Conservation (phyloP, 139 green algal genomes). For the Haematococcus lacustris region DNA sequence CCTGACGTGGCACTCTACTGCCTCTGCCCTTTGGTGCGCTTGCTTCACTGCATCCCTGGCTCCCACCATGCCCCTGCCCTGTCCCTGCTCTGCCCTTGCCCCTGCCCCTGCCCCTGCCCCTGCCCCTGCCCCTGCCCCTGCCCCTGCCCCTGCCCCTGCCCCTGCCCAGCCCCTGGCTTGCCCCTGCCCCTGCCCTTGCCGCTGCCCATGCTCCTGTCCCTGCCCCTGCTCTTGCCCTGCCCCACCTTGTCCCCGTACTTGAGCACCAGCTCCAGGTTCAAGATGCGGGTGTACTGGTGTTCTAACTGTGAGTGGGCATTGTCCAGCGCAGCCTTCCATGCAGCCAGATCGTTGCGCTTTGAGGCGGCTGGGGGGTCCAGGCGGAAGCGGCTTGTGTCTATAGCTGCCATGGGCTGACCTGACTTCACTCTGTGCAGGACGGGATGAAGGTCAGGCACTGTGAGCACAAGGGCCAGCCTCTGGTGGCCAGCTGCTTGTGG, state of each 20-base stretch:
- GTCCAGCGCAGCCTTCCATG: constrained; percentile 56
- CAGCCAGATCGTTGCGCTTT: constrained; percentile 39
- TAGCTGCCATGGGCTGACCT: constrained; percentile 36
- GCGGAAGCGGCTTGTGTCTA: constrained; percentile 60
- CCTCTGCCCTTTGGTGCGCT: no score
- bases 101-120: neutral
- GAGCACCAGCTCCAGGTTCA: constrained; percentile 76
- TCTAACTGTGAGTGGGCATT: constrained; percentile 71
- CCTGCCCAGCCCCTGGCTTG: no score
- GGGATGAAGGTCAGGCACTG: no score
- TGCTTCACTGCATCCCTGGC: neutral
- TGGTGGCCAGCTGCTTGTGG: no score
- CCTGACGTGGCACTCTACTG: no score
- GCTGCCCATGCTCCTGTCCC: neutral
- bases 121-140: neutral
- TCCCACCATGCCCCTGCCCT: neutral
- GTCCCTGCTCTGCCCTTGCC: neutral
- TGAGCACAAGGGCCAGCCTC: no score
- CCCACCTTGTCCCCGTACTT: constrained; percentile 63
- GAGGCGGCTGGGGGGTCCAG: constrained; percentile 47
- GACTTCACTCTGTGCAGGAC: constrained; percentile 23
- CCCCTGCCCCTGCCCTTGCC: neutral
- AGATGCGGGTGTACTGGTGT: constrained; percentile 64
- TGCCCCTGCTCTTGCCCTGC: constrained; percentile 3
- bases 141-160: neutral